Percentiles rank a stretch among this genome's conserved stretches.
phyloP scores from a whole-genome alignment of 2,329 filamentous ascomycete species.

The Seiridium cupressi region DNA sequence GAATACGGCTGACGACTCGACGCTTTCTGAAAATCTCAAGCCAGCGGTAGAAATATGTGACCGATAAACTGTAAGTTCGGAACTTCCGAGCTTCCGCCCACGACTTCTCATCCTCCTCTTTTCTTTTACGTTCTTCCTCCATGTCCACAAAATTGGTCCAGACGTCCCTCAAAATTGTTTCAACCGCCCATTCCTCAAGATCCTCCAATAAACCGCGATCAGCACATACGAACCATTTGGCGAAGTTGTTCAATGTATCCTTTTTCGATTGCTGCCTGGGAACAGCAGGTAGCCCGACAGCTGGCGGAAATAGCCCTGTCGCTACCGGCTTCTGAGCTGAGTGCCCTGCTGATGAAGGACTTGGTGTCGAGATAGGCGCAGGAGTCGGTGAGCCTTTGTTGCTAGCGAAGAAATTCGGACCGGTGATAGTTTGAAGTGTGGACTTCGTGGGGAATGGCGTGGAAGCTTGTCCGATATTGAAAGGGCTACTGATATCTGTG shows the following conservation, averaged over 20 bases:
- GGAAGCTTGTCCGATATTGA: neutral
- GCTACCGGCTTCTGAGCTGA: neutral
- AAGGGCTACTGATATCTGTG: neutral
- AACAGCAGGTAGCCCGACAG: neutral
- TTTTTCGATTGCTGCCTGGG: conserved; percentile 18
- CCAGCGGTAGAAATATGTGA: conserved; percentile 59
- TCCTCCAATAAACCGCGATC: conserved; percentile 53
- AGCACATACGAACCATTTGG: conserved; percentile 53
- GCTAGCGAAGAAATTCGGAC: neutral
- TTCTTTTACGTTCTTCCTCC: conserved; percentile 37
- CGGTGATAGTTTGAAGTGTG: neutral
- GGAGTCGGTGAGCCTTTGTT: neutral
- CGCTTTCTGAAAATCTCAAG: conserved; percentile 45
- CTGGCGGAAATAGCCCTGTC: neutral
- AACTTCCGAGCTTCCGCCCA: conserved; percentile 48
- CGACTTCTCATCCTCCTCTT: conserved; percentile 47
- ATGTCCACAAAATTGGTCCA: conserved; percentile 39
- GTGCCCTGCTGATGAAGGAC: neutral
- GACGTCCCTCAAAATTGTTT: conserved; percentile 39
- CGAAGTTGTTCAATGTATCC: conserved; percentile 48
- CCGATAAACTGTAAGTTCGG: conserved; percentile 44
- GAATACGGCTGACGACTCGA: conserved; percentile 48
- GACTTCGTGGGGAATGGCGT: neutral
- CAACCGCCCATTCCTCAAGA: conserved; percentile 44
- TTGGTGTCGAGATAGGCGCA: neutral